phyloP scores from a whole-genome alignment of 768 basidiomycete species.

The Mycena maculata region DNA sequence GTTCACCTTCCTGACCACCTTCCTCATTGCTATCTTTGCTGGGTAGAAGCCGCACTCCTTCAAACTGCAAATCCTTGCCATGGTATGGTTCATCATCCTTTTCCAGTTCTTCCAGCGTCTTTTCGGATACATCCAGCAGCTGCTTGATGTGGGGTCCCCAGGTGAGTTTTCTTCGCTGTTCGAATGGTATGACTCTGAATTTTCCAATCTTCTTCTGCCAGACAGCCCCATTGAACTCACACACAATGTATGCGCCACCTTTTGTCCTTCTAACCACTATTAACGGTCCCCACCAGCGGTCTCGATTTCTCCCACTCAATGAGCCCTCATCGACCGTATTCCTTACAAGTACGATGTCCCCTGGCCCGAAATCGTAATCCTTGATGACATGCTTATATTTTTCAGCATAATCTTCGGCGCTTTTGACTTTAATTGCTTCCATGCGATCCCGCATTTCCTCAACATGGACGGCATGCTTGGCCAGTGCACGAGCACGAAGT shows the following conservation, averaged over 20 bases:
- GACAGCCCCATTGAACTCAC: slow-evolving; percentile 25
- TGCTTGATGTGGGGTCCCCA: slow-evolving; percentile 13
- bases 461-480: slow-evolving; percentile 34
- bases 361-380: slow-evolving; percentile 28
- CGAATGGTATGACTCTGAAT: slow-evolving; percentile 23
- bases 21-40: not conserved
- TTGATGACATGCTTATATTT: slow-evolving; percentile 30
- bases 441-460: slow-evolving; percentile 28
- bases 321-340: slow-evolving; percentile 39
- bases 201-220: slow-evolving; percentile 23
- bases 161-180: slow-evolving; percentile 15
- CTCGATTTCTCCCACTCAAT: slow-evolving; percentile 31
- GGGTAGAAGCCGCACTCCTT: not conserved
- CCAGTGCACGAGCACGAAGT: slow-evolving; percentile 22
- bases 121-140: slow-evolving; percentile 3
- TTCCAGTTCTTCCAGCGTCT: not conserved
- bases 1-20: not conserved
- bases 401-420: slow-evolving; percentile 36
- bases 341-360: slow-evolving; percentile 38
- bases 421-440: slow-evolving; percentile 18
- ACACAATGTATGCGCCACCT: slow-evolving; percentile 27
- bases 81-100: not conserved
- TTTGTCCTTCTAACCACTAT: slow-evolving; percentile 34
- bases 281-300: slow-evolving; percentile 41
- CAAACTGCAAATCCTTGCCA: slow-evolving; percentile 17